Conservation (phyloP, 352 stramenopile species). For the Pythium scleroteichum region DNA sequence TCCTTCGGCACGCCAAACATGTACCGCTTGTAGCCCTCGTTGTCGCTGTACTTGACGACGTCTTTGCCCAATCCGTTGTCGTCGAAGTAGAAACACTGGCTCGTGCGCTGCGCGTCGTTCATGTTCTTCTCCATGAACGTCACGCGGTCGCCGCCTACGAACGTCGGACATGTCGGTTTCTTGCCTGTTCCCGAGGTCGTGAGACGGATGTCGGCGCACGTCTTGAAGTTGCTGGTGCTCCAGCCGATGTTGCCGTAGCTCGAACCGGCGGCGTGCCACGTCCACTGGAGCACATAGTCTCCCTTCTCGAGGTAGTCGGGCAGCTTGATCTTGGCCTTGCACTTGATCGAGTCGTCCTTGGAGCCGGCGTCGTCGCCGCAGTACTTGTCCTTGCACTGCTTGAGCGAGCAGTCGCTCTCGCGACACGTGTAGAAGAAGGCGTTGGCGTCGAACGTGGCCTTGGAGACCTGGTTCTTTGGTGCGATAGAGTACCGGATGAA, state of each 20-base stretch:
- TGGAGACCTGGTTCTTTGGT: constrained; percentile 30
- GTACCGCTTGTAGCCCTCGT: constrained; percentile 43
- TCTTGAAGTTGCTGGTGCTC: constrained; percentile 49
- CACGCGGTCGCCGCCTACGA: constrained; percentile 54
- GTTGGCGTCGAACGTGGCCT: constrained; percentile 46
- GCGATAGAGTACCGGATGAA: constrained; percentile 58
- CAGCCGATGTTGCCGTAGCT: constrained; percentile 56
- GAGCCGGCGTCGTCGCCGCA: constrained; percentile 42
- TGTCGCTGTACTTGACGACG: constrained; percentile 47
- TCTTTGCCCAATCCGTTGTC: constrained; percentile 46
- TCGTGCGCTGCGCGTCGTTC: constrained; percentile 13
- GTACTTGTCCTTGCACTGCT: constrained; percentile 40
- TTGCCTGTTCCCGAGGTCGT: constrained; percentile 36
- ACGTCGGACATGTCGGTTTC: constrained; percentile 43
- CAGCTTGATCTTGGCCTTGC: constrained; percentile 49
- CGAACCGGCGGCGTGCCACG: constrained; percentile 49
- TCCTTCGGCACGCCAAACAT: constrained; percentile 47
- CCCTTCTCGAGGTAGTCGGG: constrained; percentile 44
- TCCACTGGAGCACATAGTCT: constrained; percentile 65
- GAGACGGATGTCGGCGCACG: constrained; percentile 55
- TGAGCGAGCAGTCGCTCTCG: constrained; percentile 43
- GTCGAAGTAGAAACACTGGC: constrained; percentile 63
- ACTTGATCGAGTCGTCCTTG: constrained; percentile 40
- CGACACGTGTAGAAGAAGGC: constrained; percentile 63
- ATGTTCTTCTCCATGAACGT: constrained; percentile 42